These are phyloP conservation scores for Kurtzmaniella quercitrusa DNA, from an alignment of 1,139 yeast species.

Conservation along the genomic window DNA sequence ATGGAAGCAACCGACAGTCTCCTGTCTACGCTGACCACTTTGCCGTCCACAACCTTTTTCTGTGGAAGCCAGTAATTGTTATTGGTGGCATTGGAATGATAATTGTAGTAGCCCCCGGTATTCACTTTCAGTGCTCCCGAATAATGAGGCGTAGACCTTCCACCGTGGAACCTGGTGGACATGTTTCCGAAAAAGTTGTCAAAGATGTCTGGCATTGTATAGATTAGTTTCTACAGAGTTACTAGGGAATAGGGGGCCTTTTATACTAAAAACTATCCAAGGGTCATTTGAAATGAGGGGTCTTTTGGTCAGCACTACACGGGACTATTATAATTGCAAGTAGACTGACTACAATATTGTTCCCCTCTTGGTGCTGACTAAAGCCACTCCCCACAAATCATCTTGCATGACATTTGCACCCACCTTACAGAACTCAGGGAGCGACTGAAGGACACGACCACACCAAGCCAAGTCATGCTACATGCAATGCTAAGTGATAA, in stretches of 20 bases:
- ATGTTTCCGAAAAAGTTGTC: slow-evolving; percentile 36
- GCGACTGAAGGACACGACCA: background rate
- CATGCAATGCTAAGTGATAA: background rate
- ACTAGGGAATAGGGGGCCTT: too few species aligned
- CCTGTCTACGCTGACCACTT: slow-evolving; percentile 9
- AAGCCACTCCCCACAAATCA: background rate
- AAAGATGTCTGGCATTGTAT: slow-evolving; percentile 39
- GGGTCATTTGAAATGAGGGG: background rate
- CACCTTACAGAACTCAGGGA: background rate
- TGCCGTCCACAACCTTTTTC: slow-evolving; percentile 6
- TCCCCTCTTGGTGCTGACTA: background rate
- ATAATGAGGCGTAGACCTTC: slow-evolving; percentile 28
- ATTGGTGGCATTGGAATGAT: slow-evolving; percentile 33
- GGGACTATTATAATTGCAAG: too few species aligned
- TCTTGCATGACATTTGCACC: background rate
- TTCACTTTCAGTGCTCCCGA: slow-evolving; percentile 33
- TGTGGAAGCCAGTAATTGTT: slow-evolving; percentile 40
- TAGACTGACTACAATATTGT: background rate
- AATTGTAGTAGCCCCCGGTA: slow-evolving; percentile 34
- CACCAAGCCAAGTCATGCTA: background rate
- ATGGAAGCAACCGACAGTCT: slow-evolving; percentile 20
- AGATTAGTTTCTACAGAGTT: too few species aligned
- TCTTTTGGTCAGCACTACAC: too few species aligned
- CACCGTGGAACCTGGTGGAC: slow-evolving; percentile 30
- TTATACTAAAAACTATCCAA: background rate